phyloP scores from a whole-genome alignment of 208 protist genomes.

The Crithidia bombi region DNA sequence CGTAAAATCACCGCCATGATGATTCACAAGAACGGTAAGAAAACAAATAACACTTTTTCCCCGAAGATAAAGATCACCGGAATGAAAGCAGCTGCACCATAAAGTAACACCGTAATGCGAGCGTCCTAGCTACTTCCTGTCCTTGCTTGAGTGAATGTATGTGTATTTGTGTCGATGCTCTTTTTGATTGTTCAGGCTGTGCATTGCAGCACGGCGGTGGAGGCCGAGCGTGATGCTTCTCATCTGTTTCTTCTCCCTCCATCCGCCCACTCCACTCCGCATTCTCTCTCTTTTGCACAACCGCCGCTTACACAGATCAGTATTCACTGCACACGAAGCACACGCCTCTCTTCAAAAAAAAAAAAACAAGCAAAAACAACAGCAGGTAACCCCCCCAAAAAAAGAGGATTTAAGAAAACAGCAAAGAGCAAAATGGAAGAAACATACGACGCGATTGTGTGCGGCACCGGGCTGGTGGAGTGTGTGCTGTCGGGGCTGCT shows the following conservation, averaged over 20 bases:
- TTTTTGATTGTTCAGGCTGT: too few species aligned
- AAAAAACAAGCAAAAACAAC: background rate
- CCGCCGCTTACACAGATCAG: background rate
- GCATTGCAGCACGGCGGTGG: too few species aligned
- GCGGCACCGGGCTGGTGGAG: slow-evolving; percentile 99
- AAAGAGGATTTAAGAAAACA: background rate
- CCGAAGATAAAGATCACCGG: background rate
- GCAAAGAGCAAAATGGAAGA: slow-evolving; percentile 69
- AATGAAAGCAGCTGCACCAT: too few species aligned
- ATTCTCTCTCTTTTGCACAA: background rate
- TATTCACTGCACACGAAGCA: background rate
- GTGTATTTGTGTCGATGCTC: too few species aligned
- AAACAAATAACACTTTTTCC: background rate
- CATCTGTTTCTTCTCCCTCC: background rate
- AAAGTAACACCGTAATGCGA: too few species aligned
- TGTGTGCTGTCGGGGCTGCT: slow-evolving; percentile 96
- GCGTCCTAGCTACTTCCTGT: too few species aligned
- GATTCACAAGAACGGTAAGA: background rate
- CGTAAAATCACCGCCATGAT: too few species aligned
- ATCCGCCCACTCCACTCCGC: background rate
- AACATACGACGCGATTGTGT: slow-evolving; percentile 97
- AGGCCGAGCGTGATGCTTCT: too few species aligned
- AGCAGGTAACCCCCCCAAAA: background rate
- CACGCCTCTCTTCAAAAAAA: background rate
- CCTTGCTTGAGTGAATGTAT: too few species aligned